A percentile compares a stretch with the other conserved stretches of the same genome.
These are phyloP conservation scores for Aspergillus kassunensis DNA, from an alignment of 495 filamentous ascomycete species.

Conservation along the genomic window DNA sequence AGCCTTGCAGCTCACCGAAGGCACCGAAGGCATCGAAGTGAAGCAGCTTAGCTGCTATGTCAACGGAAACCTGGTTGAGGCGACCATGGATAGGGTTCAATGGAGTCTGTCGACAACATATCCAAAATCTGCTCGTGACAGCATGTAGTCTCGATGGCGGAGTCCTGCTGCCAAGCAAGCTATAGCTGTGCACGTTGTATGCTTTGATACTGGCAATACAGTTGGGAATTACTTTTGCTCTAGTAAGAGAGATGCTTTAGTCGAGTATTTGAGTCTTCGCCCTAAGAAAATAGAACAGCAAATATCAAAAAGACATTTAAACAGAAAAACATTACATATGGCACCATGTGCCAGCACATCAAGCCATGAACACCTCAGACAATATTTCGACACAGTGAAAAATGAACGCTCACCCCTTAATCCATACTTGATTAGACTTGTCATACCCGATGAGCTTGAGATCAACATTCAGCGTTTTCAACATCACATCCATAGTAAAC, in stretches of 20 bases:
- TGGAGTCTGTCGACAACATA: constrained; percentile 24
- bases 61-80: constrained; percentile 26
- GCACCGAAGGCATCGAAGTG: constrained; percentile 1
- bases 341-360: background rate
- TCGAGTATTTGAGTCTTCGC: background rate
- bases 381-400: background rate
- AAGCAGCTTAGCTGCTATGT: constrained; percentile 20
- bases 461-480: constrained; percentile 63
- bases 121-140: constrained; percentile 24
- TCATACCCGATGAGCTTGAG: constrained; percentile 62
- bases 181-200: constrained; percentile 24
- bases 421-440: constrained; percentile 50
- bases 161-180: constrained; percentile 30
- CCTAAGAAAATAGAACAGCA: background rate
- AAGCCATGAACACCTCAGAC: background rate
- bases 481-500: constrained; percentile 72
- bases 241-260: too few relatives aligned
- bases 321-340: background rate
- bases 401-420: constrained; percentile 20
- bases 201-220: constrained; percentile 8
- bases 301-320: background rate
- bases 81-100: constrained; percentile 6
- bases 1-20: background rate
- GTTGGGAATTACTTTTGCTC: constrained; percentile 28
- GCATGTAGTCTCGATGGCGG: constrained; percentile 27